phyloP scores from a whole-genome alignment of 2,329 filamentous ascomycete species.

The Geosmithia flava region DNA sequence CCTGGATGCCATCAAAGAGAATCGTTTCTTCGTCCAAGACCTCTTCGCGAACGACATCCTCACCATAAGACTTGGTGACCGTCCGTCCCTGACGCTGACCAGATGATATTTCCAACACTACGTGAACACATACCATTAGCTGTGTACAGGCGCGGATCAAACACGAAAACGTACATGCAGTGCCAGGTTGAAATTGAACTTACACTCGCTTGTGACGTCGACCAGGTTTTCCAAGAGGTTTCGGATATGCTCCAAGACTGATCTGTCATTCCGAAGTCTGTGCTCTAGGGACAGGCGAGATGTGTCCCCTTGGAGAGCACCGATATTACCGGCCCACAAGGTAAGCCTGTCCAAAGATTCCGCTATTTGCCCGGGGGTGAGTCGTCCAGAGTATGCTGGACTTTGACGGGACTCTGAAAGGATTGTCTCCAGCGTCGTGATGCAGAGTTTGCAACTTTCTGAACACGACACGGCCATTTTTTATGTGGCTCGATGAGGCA shows the following conservation, averaged over 20 bases:
- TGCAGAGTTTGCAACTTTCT: too few relatives aligned
- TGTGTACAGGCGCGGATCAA: too few relatives aligned
- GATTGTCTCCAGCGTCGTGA: too few relatives aligned
- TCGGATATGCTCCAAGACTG: not conserved
- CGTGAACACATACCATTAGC: too few relatives aligned
- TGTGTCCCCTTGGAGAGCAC: not conserved
- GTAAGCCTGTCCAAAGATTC: constrained; percentile 1
- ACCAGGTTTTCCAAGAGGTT: not conserved
- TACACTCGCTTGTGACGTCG: not conserved
- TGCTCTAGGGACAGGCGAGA: constrained; percentile 1
- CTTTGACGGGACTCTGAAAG: too few relatives aligned
- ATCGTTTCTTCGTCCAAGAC: not conserved
- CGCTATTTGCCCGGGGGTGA: not conserved
- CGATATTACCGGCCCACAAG: constrained; percentile 2
- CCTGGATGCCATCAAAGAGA: not conserved
- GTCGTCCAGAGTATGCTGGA: too few relatives aligned
- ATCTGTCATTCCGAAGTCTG: constrained; percentile 1
- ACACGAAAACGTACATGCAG: too few relatives aligned
- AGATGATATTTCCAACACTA: too few relatives aligned
- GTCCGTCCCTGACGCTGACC: not conserved
- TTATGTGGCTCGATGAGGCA: too few relatives aligned
- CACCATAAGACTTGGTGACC: too few relatives aligned
- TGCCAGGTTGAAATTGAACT: not conserved
- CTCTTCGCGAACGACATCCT: not conserved
- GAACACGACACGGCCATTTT: too few relatives aligned